phyloP scores from a whole-genome alignment of 495 filamentous ascomycete species.

The Trypethelium eluteriae region DNA sequence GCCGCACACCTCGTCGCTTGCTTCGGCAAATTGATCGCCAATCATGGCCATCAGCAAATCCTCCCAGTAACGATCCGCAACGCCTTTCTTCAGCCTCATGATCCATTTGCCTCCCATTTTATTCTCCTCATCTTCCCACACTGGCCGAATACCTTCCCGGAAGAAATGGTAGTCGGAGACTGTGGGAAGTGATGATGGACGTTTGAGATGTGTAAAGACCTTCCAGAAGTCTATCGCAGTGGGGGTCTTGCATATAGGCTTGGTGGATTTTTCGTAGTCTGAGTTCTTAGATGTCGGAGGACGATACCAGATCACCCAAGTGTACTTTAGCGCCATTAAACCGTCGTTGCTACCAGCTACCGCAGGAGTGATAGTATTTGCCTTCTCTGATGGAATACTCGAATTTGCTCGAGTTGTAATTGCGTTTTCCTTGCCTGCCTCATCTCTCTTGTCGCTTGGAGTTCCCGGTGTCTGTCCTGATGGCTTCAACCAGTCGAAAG shows the following conservation, averaged over 20 bases:
- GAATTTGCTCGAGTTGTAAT: slow-evolving; percentile 12
- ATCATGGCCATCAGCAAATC: slow-evolving; percentile 84
- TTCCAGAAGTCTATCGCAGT: slow-evolving; percentile 88
- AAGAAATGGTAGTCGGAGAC: slow-evolving; percentile 98
- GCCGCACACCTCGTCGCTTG: slow-evolving; percentile 89
- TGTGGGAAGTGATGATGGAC: slow-evolving; percentile 76
- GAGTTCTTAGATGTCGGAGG: slow-evolving; percentile 92
- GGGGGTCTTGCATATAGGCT: slow-evolving; percentile 70
- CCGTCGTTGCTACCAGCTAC: slow-evolving; percentile 16
- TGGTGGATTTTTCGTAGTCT: slow-evolving; percentile 95
- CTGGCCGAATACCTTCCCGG: slow-evolving; percentile 90
- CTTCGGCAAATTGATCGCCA: slow-evolving; percentile 92
- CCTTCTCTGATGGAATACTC: slow-evolving; percentile 20
- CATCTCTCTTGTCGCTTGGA: slow-evolving; percentile 40
- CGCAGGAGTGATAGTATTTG: slow-evolving; percentile 39
- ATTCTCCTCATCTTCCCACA: slow-evolving; percentile 98
- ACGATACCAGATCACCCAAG: slow-evolving; percentile 95
- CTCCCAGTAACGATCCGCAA: slow-evolving; percentile 96
- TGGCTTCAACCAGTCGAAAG: slow-evolving; percentile 50
- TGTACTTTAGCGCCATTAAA: slow-evolving; percentile 57
- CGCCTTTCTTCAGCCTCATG: slow-evolving; percentile 88
- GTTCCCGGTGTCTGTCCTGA: slow-evolving; percentile 5
- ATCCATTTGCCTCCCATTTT: slow-evolving; percentile 96
- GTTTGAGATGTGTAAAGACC: slow-evolving; percentile 85
- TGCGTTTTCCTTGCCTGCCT: slow-evolving; percentile 25